Evolutionary conservation across 192 early-diverging fungal genomes (phyloP).

Genomic region (Coemansia sp.): DNA sequence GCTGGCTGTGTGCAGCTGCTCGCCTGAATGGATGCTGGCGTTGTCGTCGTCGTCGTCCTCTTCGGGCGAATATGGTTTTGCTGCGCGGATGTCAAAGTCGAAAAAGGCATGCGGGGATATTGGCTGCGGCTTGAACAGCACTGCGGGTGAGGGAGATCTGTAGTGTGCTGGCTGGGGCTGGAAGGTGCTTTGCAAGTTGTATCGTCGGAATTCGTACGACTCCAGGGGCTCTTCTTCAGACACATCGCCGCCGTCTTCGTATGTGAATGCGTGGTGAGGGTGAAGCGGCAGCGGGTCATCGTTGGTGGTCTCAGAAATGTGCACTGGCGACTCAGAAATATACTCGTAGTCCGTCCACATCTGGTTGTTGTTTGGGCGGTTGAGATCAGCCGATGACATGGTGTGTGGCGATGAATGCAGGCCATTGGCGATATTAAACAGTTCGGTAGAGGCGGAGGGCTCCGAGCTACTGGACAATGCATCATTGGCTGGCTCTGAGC

Average conservation of each 20-base stretch:
- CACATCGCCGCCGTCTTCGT: background rate
- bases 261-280: no score
- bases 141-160: background rate
- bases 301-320: background rate
- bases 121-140: conserved; percentile 27
- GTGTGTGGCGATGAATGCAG: conserved; percentile 37
- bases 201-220: background rate
- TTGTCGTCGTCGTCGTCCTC: conserved; percentile 12
- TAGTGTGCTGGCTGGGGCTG: no score
- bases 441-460: background rate
- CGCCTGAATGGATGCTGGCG: conserved; percentile 22
- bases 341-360: background rate
- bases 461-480: background rate
- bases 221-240: conserved; percentile 22
- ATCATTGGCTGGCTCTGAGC: background rate
- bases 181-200: background rate
- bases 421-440: background rate
- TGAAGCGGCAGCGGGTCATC: background rate
- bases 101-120: conserved; percentile 34
- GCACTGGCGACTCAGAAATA: conserved; percentile 9
- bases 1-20: conserved; percentile 1
- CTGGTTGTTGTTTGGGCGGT: no score
- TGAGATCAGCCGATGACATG: conserved; percentile 10
- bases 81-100: conserved; percentile 1
- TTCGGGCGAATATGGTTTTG: background rate